A percentile compares a stretch with the other conserved stretches of the same genome.
Evolutionary conservation across 768 basidiomycete genomes (phyloP).

Genomic region (Amanita brunnescens): DNA sequence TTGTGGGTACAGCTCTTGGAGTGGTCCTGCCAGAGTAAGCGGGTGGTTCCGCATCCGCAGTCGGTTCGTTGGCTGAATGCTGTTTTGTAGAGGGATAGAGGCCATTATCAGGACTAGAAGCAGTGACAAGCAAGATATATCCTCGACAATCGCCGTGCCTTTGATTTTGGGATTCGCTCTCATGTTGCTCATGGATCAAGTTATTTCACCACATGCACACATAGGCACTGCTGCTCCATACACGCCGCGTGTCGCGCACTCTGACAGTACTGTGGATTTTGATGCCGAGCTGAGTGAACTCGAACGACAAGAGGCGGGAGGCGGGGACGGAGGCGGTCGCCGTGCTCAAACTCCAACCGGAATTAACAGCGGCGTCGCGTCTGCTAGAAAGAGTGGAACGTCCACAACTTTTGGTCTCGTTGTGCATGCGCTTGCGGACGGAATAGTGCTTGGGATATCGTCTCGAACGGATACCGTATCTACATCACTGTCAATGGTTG

Average conservation of each 20-base stretch:
- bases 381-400: constrained; percentile 37
- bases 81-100: constrained; percentile 60
- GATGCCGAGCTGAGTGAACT: constrained; percentile 57
- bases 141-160: constrained; percentile 50
- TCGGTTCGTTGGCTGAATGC: not conserved
- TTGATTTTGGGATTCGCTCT: constrained; percentile 53
- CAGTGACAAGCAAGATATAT: constrained; percentile 30
- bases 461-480: constrained; percentile 29
- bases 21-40: constrained; percentile 92
- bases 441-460: constrained; percentile 84
- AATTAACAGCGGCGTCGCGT: constrained; percentile 5
- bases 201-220: constrained; percentile 44
- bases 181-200: constrained; percentile 65
- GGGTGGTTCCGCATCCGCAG: not conserved
- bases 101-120: constrained; percentile 32
- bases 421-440: constrained; percentile 86
- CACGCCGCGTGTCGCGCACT: constrained; percentile 3
- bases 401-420: constrained; percentile 80
- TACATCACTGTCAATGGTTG: constrained; percentile 57
- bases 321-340: not conserved
- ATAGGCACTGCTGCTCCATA: constrained; percentile 15
- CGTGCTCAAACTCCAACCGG: constrained; percentile 16
- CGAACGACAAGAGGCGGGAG: constrained; percentile 21
- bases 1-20: constrained; percentile 84
- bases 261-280: constrained; percentile 35